These are phyloP conservation scores for Boletus bicolor DNA, from an alignment of 768 basidiomycete genomes.

Conservation along the genomic window DNA sequence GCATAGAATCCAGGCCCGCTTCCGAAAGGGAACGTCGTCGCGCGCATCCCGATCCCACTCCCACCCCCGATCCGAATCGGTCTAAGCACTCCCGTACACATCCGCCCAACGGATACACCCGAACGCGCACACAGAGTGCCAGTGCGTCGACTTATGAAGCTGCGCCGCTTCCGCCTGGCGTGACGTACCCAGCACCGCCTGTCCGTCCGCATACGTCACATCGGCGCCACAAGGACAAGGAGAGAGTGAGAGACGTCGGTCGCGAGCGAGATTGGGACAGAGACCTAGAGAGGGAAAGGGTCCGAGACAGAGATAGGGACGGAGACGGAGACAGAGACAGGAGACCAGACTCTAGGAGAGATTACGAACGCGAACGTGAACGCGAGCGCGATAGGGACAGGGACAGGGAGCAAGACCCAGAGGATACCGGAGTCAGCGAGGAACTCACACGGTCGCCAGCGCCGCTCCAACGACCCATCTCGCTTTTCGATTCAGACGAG, in stretches of 20 bases:
- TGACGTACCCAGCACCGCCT: conserved; percentile 28
- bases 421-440: conserved; percentile 4
- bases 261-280: not conserved
- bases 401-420: conserved; percentile 1
- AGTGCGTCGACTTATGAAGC: conserved; percentile 23
- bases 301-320: not conserved
- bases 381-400: not conserved
- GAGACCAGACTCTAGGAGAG: not conserved
- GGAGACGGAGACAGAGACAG: not conserved
- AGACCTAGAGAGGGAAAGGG: not conserved
- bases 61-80: not conserved
- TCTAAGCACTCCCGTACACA: not conserved
- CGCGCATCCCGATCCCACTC: not conserved
- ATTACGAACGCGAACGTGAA: not conserved
- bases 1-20: not conserved
- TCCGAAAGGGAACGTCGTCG: conserved; percentile 6
- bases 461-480: conserved; percentile 29
- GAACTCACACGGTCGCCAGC: conserved; percentile 26
- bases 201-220: conserved; percentile 26
- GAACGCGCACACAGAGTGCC: conserved; percentile 14
- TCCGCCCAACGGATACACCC: not conserved
- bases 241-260: not conserved
- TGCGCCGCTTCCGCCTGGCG: conserved; percentile 26
- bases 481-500: conserved; percentile 31
- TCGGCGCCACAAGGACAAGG: conserved; percentile 1